Base-by-base conservation (phyloP, 148 eudicot species). In the Bassia scoparia region DNA sequence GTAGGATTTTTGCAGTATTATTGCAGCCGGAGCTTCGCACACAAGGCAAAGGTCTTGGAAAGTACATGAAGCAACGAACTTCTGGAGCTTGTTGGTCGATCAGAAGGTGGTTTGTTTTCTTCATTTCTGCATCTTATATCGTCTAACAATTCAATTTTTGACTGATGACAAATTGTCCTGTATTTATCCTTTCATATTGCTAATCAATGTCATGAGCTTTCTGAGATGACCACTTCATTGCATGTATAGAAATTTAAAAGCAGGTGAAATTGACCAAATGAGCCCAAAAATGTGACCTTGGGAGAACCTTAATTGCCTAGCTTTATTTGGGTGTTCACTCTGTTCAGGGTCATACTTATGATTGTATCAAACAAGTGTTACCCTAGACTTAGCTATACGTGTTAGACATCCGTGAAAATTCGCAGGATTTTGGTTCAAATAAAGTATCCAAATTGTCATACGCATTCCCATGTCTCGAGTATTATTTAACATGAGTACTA, bases 1-100 rank as follows among this genome's bases (percentile, higher is more conserved):
- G 92, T 90, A 70, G 99, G 97, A 50, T 96, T 92, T 87, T 87
- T 88, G 59, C 97, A 96, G 38, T 92, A 87, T 43, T 85, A 95
- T 77, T 96, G 82, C 99, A 96, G 81, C 92, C 92, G 67, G 96
- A 86, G 84, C 76, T 77, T 66, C 78, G 54, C 70, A 84, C 84
- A 56, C 99, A 85, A 74, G 91, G 94, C 49, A 90, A 85, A 76
- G 97, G 97, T 63, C 79, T 92, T 20, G 99, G 99, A 37, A 83
- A 81, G 62, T 90, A 86, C 82, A 78, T 96, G 71, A 96, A 92
- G 99, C 88, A 87, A 69, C n/a, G n/a, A n/a, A n/a, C 84, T 96
- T 60, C 81, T 92, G 30, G 97, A 96, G 89, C 87, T 84, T 67
- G 90, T 96, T 83, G 99, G 97, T n/a, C n/a, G n/a, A n/a, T 78